Percentiles rank a stretch among this genome's conserved stretches.
Evolutionary conservation across 2,329 filamentous ascomycete species (phyloP).

Genomic region (Penicillium digitatum): DNA sequence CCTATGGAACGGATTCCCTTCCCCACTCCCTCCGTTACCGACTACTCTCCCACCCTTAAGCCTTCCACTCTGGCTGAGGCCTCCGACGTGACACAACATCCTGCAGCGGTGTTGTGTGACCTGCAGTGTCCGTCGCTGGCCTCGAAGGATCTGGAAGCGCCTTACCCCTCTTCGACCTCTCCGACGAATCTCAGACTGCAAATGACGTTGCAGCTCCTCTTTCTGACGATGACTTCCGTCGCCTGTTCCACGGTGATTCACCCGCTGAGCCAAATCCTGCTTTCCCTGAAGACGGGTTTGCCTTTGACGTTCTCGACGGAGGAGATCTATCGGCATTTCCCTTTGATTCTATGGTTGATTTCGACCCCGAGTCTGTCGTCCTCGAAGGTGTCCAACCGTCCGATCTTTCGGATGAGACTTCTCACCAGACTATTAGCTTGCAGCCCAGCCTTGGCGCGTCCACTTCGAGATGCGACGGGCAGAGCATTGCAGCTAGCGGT

Average conservation of each 20-base stretch:
- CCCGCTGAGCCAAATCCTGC: conserved; percentile 68
- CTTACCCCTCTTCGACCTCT: conserved; percentile 41
- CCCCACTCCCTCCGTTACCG: conserved; percentile 37
- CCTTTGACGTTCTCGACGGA: conserved; percentile 62
- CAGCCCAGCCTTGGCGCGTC: conserved; percentile 54
- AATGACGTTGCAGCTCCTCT: conserved; percentile 61
- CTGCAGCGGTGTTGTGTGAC: conserved; percentile 99
- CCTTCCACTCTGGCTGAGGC: conserved; percentile 51
- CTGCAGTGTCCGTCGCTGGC: conserved; percentile 97
- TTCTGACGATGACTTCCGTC: conserved; percentile 64
- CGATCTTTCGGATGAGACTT: conserved; percentile 49
- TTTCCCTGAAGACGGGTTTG: conserved; percentile 71
- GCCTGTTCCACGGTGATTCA: conserved; percentile 59
- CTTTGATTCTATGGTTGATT: conserved; percentile 55
- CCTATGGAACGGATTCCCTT: conserved; percentile 41
- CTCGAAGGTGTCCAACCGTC: conserved; percentile 43
- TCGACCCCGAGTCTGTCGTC: conserved; percentile 49
- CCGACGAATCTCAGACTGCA: conserved; percentile 50
- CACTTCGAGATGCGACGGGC: conserved; percentile 52
- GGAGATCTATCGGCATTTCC: conserved; percentile 49
- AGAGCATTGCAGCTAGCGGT: conserved; percentile 51
- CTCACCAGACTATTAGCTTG: conserved; percentile 50
- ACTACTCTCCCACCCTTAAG: conserved; percentile 40
- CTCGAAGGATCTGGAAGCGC: conserved; percentile 49
- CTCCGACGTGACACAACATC: conserved; percentile 99